Conservation (phyloP, 2,329 filamentous ascomycete genomes). For the Fusarium keratoplasticum region DNA sequence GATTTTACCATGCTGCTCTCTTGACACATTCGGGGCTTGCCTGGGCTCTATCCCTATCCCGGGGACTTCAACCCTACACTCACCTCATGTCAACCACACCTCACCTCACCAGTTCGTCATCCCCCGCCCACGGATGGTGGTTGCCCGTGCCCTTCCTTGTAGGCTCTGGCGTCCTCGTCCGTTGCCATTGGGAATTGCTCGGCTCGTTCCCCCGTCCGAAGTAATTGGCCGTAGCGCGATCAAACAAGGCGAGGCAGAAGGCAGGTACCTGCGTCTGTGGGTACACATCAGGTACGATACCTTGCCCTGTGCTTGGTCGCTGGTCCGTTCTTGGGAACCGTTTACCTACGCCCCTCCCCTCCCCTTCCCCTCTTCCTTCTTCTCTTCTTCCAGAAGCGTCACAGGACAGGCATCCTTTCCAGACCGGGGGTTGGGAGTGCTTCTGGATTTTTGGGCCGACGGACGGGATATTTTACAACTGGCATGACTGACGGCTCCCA, state of each 20-base stretch:
- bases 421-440: slow-evolving; percentile 35
- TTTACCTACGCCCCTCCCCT: slow-evolving; percentile 33
- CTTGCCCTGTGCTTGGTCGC: slow-evolving; percentile 22
- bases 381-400: slow-evolving; percentile 40
- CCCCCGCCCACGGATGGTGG: slow-evolving; percentile 9
- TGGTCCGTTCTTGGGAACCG: slow-evolving; percentile 25
- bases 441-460: slow-evolving; percentile 39
- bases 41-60: slow-evolving; percentile 2
- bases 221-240: slow-evolving; percentile 40
- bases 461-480: slow-evolving; percentile 35
- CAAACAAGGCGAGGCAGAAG: slow-evolving; percentile 36
- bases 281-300: slow-evolving; percentile 29
- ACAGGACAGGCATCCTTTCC: slow-evolving; percentile 30
- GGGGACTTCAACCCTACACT: slow-evolving; percentile 12
- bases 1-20: slow-evolving; percentile 16
- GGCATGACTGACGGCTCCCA: slow-evolving; percentile 36
- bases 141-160: slow-evolving; percentile 7
- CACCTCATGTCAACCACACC: slow-evolving; percentile 26
- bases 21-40: slow-evolving; percentile 17
- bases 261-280: slow-evolving; percentile 41
- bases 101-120: slow-evolving; percentile 37
- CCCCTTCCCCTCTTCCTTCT: slow-evolving; percentile 29
- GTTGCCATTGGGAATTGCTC: slow-evolving; percentile 32
- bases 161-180: background rate
- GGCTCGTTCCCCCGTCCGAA: slow-evolving; percentile 25